Evolutionary conservation across 2,329 filamentous ascomycete species (phyloP).

Genomic region (Grosmannia huntii): DNA sequence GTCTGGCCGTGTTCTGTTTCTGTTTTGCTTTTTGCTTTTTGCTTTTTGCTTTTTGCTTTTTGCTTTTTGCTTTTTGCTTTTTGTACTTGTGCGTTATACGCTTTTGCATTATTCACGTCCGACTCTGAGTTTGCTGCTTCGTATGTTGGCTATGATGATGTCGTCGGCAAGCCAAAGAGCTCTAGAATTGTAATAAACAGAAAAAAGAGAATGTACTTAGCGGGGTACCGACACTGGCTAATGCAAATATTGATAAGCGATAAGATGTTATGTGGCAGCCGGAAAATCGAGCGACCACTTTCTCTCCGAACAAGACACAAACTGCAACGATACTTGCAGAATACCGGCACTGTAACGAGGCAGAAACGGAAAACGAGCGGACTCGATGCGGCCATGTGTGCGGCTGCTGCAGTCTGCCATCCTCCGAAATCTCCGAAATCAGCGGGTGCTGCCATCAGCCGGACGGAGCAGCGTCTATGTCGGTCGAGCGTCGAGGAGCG

Average conservation of each 20-base stretch:
- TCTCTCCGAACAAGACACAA: neutral
- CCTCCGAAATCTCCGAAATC: neutral
- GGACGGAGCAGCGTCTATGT: neutral
- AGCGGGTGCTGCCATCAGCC: neutral
- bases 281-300: neutral
- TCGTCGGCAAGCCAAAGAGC: neutral
- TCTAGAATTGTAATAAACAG: neutral
- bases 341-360: no score
- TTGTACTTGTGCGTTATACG: neutral
- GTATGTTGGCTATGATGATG: neutral
- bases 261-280: no score
- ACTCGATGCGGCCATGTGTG: conserved; percentile 23
- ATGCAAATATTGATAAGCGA: neutral
- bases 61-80: neutral
- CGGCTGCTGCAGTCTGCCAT: conserved; percentile 15
- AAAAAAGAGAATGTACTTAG: neutral
- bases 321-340: neutral
- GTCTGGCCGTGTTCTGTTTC: neutral
- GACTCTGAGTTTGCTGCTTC: no score
- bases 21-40: neutral
- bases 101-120: neutral
- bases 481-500: neutral
- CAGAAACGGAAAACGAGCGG: neutral
- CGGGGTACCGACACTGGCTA: neutral
- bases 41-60: neutral